Evolutionary conservation across 2,329 filamentous ascomycete species (phyloP).

Genomic region (Lachnellula subtilissima): DNA sequence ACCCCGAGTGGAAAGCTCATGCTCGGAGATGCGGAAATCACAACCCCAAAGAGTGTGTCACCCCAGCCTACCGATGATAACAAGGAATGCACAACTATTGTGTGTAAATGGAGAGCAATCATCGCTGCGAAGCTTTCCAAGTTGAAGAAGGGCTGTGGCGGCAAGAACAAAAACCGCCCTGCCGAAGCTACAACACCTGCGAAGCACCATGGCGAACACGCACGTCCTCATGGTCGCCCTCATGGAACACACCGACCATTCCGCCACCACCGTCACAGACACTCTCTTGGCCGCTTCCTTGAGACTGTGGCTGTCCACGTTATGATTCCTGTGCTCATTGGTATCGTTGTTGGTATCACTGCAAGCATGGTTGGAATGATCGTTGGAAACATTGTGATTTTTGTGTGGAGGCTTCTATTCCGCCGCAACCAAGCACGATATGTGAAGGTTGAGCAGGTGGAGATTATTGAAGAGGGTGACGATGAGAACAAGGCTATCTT

Average conservation of each 20-base stretch:
- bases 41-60: conserved; percentile 23
- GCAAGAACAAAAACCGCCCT: conserved; percentile 28
- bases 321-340: conserved; percentile 63
- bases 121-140: conserved; percentile 42
- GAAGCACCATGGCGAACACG: conserved; percentile 22
- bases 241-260: conserved; percentile 22
- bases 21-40: conserved; percentile 44
- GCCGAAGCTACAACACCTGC: conserved; percentile 6
- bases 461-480: conserved; percentile 14
- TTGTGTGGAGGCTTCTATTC: conserved; percentile 51
- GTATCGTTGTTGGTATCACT: conserved; percentile 62
- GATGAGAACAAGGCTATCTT: conserved; percentile 26
- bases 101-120: conserved; percentile 53
- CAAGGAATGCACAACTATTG: conserved; percentile 38
- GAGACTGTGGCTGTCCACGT: conserved; percentile 57
- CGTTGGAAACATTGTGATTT: conserved; percentile 56
- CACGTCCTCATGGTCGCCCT: conserved; percentile 18
- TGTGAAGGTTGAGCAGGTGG: conserved; percentile 19
- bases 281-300: conserved; percentile 44
- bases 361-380: conserved; percentile 65
- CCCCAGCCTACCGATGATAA: conserved; percentile 29
- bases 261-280: conserved; percentile 33
- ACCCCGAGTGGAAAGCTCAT: conserved; percentile 50
- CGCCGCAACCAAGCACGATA: conserved; percentile 37
- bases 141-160: conserved; percentile 38